Base-by-base conservation (phyloP, 371 early-diverging fungal species). In the Rhizopus microsporus region DNA sequence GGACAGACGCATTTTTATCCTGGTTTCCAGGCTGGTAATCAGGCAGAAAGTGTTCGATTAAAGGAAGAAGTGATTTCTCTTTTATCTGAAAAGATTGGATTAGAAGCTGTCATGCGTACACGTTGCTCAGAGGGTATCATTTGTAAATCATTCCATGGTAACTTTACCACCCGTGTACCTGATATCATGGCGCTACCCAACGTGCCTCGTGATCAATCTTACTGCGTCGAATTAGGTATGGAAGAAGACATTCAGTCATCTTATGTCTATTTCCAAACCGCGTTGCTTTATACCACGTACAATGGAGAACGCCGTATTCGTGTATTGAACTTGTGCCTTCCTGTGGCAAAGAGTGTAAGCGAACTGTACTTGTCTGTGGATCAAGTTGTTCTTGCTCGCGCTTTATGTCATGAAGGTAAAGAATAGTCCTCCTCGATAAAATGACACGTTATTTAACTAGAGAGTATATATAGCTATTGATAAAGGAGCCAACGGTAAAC, bases 41-140 rank as follows among this genome's bases (percentile, higher is more conserved):
- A 75, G 5, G 83, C 85, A 29, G 92, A 92, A 43, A 77, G 81
- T 2, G 43, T 76, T 17, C 88, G 90, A 58, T 77, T 95, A 51
- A 69, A 82, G 17, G 67, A 75, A 57, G 97, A 96, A 68, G 63
- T 97, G 9, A 44, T 67, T 0, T 70, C 82, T 5, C 82, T 90
- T 56, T 75, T 97, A 13, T 62, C 80, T 4, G 81, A 88, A 5
- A 74, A 87, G 17, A 74, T 92, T 40, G 93, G 91, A 0, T 75
- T 92, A 33, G 94, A 96, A 57, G 94, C 92, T 0, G 94, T 95
- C 29, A 83, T 95, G 75, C 84, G 96, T 39, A 86, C 96, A 6
- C 84, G 97, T 32, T 88, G 91, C 4, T 88, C 89, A 16, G 85
- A 84, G 52, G 94, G 94, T 23, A 81, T 92, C 62, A 76, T 77